Base-by-base conservation (phyloP, 352 stramenopile species). In the Phytophthora fragariaefolia region DNA sequence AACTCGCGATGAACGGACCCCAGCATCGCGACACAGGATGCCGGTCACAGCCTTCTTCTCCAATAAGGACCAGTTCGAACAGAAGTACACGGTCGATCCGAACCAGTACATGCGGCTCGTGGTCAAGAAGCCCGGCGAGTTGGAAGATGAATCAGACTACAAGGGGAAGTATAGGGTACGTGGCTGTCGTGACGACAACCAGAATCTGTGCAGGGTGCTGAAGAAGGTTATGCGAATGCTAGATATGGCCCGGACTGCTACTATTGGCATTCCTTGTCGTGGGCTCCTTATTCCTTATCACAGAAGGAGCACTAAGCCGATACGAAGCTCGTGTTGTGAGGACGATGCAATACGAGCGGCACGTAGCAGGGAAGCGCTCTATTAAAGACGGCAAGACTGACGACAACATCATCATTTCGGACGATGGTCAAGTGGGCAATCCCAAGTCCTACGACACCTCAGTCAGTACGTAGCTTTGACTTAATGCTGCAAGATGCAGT, bases 231-330 rank as follows among this genome's bases (percentile, higher is more conserved):
- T 69, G 42, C 3, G 20, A 7, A 48, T 48, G 42, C n/a, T 74
- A 89, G 77, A 76, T 79, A 63, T 91, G 83, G 83, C 83, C 81
- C 10, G 83, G 83, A n/a, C 50, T 87, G 34, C 15, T 90, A 20
- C 61, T 91, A 8, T 32, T 91, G 15, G 32, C 87, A 13, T 9
- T 87, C 3, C 28, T 91, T 6, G 32, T 90, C 17, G 58, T 38
- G 5, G 63, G 63, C 3, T 58, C 67, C 6, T 51, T 62, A 15
- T 74, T 66, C 42, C 32, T 82, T 9, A 82, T 92, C 46, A 71
- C 69, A 2, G 67, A 66, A 53, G 69, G 71, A 32, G 81, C 78
- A 1, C 47, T 71, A 3, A 51, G 74, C 17, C 76, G 71, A 2
- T 71, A 74, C 46, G 46, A 83, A 26, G 50, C 68, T 13, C 69